Evolutionary conservation across 371 early-diverging fungal genomes (phyloP).

Genomic region (Saksenaea vasiformis): DNA sequence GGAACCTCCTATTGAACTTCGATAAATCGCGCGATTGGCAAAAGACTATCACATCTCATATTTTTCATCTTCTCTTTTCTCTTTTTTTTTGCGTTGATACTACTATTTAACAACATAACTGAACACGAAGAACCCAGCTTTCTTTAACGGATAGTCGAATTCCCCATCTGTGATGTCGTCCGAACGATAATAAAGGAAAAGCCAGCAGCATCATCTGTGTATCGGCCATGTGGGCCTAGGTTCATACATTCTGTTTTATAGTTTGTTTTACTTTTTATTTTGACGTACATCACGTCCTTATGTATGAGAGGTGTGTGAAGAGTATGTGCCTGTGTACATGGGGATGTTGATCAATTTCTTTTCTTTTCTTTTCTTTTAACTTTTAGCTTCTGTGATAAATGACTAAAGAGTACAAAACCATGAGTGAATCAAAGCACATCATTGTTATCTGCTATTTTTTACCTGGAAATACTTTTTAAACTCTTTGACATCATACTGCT

Average conservation of each 20-base stretch:
- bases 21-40: conserved; percentile 17
- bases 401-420: conserved; percentile 23
- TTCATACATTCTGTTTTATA: neutral
- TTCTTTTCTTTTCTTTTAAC: no score
- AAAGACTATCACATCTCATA: no score
- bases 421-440: neutral
- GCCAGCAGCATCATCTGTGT: no score
- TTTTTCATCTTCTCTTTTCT: no score
- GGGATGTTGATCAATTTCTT: neutral
- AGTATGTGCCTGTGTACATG: conserved; percentile 3
- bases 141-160: no score
- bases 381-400: conserved; percentile 42
- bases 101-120: no score
- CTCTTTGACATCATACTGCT: conserved; percentile 63
- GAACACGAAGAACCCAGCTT: no score
- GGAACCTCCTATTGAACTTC: conserved; percentile 50
- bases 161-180: no score
- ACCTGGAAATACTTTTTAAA: conserved; percentile 79
- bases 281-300: conserved; percentile 1
- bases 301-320: conserved; percentile 1
- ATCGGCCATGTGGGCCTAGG: no score
- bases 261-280: neutral
- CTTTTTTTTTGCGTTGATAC: no score
- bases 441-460: conserved; percentile 14
- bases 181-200: no score